These are phyloP conservation scores for Jamesozyma hellenica DNA, from an alignment of 805 yeast species.

Conservation along the genomic window DNA sequence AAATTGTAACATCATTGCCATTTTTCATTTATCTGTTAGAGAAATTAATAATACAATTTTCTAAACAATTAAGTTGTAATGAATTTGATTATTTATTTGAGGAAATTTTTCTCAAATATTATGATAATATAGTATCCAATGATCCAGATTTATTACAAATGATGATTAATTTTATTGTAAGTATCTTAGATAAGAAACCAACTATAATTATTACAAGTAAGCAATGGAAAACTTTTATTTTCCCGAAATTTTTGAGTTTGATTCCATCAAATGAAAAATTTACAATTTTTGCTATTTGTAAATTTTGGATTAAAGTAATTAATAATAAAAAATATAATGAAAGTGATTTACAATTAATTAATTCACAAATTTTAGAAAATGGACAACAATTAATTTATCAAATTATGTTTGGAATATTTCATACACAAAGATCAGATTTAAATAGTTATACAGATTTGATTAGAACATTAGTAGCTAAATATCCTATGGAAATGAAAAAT, in stretches of 20 bases:
- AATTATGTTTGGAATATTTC: constrained; percentile 38
- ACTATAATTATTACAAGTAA: constrained; percentile 33
- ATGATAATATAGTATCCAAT: constrained; percentile 28
- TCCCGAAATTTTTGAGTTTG: constrained; percentile 26
- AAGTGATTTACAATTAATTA: constrained; percentile 32
- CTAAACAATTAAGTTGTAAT: constrained; percentile 24
- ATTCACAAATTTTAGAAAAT: constrained; percentile 19
- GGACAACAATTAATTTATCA: constrained; percentile 24
- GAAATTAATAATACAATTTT: constrained; percentile 34
- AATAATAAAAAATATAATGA: constrained; percentile 38
- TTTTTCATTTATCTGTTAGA: constrained; percentile 38
- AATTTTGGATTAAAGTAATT: constrained; percentile 44
- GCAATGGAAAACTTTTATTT: constrained; percentile 18
- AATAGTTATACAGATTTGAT: constrained; percentile 47
- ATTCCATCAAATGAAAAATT: constrained; percentile 39
- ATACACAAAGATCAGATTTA: constrained; percentile 46
- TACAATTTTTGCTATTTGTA: constrained; percentile 39
- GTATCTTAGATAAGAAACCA: constrained; percentile 42
- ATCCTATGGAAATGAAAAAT: constrained; percentile 37
- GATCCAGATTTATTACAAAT: constrained; percentile 56
- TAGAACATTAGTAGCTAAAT: constrained; percentile 40
- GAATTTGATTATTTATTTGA: constrained; percentile 32
- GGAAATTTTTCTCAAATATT: constrained; percentile 31
- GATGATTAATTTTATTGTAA: constrained; percentile 40
- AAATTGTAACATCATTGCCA: constrained; percentile 32